phyloP scores from a whole-genome alignment of 2,329 filamentous ascomycete genomes.

The Helminthosporium solani region DNA sequence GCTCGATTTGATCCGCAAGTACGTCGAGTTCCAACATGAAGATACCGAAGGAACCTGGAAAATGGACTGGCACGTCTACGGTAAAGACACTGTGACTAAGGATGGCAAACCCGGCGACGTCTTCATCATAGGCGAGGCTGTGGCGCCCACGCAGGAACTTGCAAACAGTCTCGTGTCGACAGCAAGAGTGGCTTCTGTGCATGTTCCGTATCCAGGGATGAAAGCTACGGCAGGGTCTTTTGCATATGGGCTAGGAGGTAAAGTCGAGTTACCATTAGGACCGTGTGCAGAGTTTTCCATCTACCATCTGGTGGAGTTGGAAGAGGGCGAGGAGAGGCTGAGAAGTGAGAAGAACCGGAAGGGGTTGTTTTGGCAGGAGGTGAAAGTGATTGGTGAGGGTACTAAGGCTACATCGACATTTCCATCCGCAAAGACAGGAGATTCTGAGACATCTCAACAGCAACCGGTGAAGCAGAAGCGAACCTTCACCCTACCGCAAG shows the following conservation, averaged over 20 bases:
- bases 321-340: conserved; percentile 21
- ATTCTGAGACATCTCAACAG: background rate
- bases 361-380: conserved; percentile 14
- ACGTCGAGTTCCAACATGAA: conserved; percentile 15
- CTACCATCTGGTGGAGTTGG: conserved; percentile 53
- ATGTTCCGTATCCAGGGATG: conserved; percentile 53
- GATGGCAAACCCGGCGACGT: conserved; percentile 41
- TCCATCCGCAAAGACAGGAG: background rate
- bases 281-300: conserved; percentile 37
- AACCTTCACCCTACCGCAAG: background rate
- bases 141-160: conserved; percentile 49
- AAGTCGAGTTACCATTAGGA: conserved; percentile 41
- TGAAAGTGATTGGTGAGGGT: conserved; percentile 8
- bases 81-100: conserved; percentile 42
- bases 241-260: conserved; percentile 46
- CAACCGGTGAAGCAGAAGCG: background rate
- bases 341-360: background rate
- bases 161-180: conserved; percentile 48
- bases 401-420: background rate
- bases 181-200: conserved; percentile 43
- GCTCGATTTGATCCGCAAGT: conserved; percentile 12
- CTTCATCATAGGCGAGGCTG: conserved; percentile 51
- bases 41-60: conserved; percentile 32
- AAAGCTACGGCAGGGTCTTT: conserved; percentile 57
- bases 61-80: conserved; percentile 51